A percentile compares a stretch with the other conserved stretches of the same genome.
Conservation (phyloP, 176 grass and related monocot genomes). For the Otatea glauca region DNA sequence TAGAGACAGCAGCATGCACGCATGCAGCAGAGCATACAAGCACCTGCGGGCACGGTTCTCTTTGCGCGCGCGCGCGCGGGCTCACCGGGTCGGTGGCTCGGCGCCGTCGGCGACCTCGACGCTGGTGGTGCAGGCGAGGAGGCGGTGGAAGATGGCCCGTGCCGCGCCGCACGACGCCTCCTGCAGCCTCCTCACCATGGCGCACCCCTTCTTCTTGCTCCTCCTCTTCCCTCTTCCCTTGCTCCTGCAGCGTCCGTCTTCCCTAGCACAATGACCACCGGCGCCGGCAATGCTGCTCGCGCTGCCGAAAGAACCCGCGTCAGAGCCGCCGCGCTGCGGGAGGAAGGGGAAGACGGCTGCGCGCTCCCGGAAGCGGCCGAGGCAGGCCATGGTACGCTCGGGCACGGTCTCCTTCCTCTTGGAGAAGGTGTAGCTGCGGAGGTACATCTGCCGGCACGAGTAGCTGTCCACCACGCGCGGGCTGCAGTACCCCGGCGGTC, state of each 20-base stretch:
- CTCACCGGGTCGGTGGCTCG: constrained; percentile 2
- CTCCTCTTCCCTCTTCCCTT: constrained; percentile 17
- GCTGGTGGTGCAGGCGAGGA: constrained; percentile 70
- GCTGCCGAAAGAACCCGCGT: constrained; percentile 41
- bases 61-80: not conserved
- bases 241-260: not conserved
- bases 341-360: constrained; percentile 63
- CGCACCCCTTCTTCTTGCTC: constrained; percentile 45
- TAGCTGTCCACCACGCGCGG: constrained; percentile 88
- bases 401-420: constrained; percentile 80
- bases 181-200: constrained; percentile 52
- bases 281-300: constrained; percentile 18
- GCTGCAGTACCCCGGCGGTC: constrained; percentile 15
- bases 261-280: not conserved
- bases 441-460: constrained; percentile 94
- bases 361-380: constrained; percentile 65
- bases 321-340: constrained; percentile 27
- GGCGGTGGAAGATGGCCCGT: constrained; percentile 60
- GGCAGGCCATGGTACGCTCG: constrained; percentile 74
- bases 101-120: constrained; percentile 72
- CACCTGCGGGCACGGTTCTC: not conserved
- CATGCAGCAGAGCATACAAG: not conserved
- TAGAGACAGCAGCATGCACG: not conserved
- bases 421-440: constrained; percentile 97
- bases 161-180: constrained; percentile 58